Base-by-base conservation (phyloP, 225 moss, liverwort and hornwort genomes). In the Bryum argenteum region DNA sequence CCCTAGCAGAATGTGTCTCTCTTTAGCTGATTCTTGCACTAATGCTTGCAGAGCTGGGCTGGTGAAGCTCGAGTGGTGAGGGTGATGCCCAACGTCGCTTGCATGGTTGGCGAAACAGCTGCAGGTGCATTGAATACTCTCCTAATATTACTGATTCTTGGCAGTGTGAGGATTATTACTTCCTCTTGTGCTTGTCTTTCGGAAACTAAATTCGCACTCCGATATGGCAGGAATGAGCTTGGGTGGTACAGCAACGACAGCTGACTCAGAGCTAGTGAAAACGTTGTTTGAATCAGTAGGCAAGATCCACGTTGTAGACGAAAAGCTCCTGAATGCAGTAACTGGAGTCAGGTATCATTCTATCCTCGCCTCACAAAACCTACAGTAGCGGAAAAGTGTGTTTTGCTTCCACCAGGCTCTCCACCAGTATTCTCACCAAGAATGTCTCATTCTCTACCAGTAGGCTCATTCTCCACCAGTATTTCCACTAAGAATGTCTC, bases 1-100 rank as follows among this genome's bases (percentile, higher is more conserved):
- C 44, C 14, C 11, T 44, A 44, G 44, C 14, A 13, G 12, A 44
- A 44, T 11, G 11, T 44, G 19, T 0, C 62, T 53, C 15, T 67
- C 19, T 57, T 37, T 28, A 70, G 66, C 74, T 83, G 50, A 83
- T 16, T 5, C 3, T 63, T 45, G 39, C 51, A 11, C 58, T 52
- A 39, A 11, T 84, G 51, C 59, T 69, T 80, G 80, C 88, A 96
- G 96, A 65, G 61, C 55, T 97, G 97, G 97, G 91, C 92, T 80
- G 94, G 94, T 63, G 89, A 91, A 66, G 87, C 87, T 24, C 85
- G 94, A 82, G 67, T 98, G 42, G 91, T 94, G 81, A 91, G 98
- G 78, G 98, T 98, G 71, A 94, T 98, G 89, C 98, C 98, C 59
- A 98, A 98, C 67, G 89, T 94, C n/a, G 91, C 92, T 40, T 91